Base-by-base conservation (phyloP, 2,329 filamentous ascomycete species). In the Chaetomiaceae sp. region DNA sequence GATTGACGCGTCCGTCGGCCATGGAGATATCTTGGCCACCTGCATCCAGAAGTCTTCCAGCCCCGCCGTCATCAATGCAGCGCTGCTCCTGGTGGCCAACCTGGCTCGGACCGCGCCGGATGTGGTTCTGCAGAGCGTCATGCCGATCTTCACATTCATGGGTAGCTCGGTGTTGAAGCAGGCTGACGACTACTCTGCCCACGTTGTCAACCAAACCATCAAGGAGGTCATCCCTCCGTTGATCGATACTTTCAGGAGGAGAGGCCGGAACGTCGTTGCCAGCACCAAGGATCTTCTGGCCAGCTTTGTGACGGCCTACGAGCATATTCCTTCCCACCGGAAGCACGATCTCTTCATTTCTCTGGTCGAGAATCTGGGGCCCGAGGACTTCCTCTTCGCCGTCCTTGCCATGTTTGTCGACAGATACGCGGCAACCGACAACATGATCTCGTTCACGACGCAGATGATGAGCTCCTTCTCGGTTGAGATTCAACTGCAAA, bases 121-220 rank as follows among this genome's bases (percentile, higher is more conserved):
- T 66, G 74, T 95, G 42, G 89, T 99, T 3, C 77, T 99, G 51
- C 92, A 99, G 70, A 96, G 90, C 60, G 89, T 99, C 48, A 99
- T 99, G 93, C 93, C 93, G 12, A 92, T 99, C 46, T 99, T 99
- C 71, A 97, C 93, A 0, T 96, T 97, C 66, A 96, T 97, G 85
- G 90, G 92, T 37, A 87, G 86, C 38, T 96, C 89, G 3, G 85
- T 96, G 17, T 78, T 99, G 44, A 85, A 88, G 43, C 92, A 96
- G 70, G 89, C 89, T 60, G 95, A 99, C 62, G 92, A 97, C 61
- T 97, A 96, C 70, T 97, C 93, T 19, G 90, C 91, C 12, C 89
- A 96, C 66, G 92, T 99, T 27, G 92, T 96, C 51, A 89, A 95
- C 62, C 90, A 89, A 73, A 97, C 93, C 2, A 91, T 99, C 60